Percentiles rank a stretch among this genome's conserved stretches.
phyloP scores from a whole-genome alignment of 1,284 basidiomycete genomes.

The Clitocybe nebularis region DNA sequence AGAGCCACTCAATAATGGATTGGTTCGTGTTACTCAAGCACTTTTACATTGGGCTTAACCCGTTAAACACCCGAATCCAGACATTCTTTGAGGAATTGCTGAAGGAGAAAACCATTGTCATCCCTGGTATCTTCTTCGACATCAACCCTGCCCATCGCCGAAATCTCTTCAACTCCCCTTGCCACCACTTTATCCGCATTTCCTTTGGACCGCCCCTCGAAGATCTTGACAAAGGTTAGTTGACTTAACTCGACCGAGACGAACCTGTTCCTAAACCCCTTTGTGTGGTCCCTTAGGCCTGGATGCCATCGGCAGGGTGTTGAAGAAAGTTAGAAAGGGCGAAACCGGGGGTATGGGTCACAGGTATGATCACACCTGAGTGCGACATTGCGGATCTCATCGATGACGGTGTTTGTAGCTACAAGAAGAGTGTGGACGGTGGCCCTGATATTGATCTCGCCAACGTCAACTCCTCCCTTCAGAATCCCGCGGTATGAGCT shows the following conservation, averaged over 20 bases:
- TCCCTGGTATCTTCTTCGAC: constrained; percentile 91
- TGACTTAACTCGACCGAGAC: background rate
- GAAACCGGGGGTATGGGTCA: constrained; percentile 62
- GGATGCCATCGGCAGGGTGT: constrained; percentile 80
- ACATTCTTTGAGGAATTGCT: constrained; percentile 95
- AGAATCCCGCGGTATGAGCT: constrained; percentile 2
- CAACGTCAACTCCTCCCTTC: constrained; percentile 16
- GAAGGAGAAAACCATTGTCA: constrained; percentile 87
- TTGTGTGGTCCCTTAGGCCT: too few species aligned
- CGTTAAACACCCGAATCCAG: too few species aligned
- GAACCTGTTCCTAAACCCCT: constrained; percentile 6
- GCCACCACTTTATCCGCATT: constrained; percentile 84
- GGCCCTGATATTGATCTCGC: constrained; percentile 15
- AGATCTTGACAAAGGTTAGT: constrained; percentile 74
- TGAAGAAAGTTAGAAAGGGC: constrained; percentile 65
- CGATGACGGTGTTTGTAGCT: constrained; percentile 29
- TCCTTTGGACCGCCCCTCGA: constrained; percentile 86
- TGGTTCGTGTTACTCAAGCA: constrained; percentile 46
- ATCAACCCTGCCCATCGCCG: constrained; percentile 78
- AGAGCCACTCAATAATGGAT: constrained; percentile 80
- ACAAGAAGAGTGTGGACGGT: constrained; percentile 57
- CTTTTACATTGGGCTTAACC: too few species aligned
- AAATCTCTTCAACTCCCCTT: constrained; percentile 88
- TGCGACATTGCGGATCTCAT: background rate
- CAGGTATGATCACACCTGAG: constrained; percentile 35